Evolutionary conservation across 495 filamentous ascomycete genomes (phyloP), one percentile per base, ranked within the genome.

Genomic region (Penicillium pulvis): DNA sequence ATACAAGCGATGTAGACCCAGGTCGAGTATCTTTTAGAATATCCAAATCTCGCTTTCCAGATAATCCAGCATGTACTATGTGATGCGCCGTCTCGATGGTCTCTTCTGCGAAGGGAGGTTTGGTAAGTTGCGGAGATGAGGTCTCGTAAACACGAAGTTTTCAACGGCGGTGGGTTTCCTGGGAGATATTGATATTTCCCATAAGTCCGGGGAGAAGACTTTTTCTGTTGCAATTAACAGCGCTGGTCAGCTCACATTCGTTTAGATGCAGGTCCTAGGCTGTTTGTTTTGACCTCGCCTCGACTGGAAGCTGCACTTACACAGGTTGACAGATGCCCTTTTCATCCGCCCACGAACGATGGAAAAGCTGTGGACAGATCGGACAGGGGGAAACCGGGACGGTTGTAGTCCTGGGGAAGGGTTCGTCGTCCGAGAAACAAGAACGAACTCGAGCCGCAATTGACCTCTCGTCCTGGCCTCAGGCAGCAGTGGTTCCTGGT

Each of bases 351-450:
- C 35, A 44, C 20, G 11, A 30, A 8, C 24, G 39, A 44, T 39
- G 6, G 35, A 17, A 23, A 16, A 39, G 36, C 28, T 30, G 39
- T 53, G 20, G 20, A 53, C 12, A 28, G 51, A 53, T 17, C 39
- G 20, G 51, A 53, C 23, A 53, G 51, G 51, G 51, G 39, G 33
- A 36, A 53, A 30, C 39, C 51, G 51, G 51, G 36, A 53, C 51
- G 35, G 36, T 23, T 36, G 49, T 20, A 52, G 49, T 39, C 49
- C 49, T 52, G 51, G 24, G 36, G 28, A 20, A 42, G 51, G 51
- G 36, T 41, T 53, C 35, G 51, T 53, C 51, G 51, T 53, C 51
- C 39, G 51, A 53, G 51, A 53, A 53, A 53, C 51, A 53, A 53
- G 36, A 53, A 44, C 48, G 14, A 53, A 42, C 20, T 26, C 16